phyloP scores from a whole-genome alignment of 192 early-diverging fungal species.

The Entophlyctis luteolus region DNA sequence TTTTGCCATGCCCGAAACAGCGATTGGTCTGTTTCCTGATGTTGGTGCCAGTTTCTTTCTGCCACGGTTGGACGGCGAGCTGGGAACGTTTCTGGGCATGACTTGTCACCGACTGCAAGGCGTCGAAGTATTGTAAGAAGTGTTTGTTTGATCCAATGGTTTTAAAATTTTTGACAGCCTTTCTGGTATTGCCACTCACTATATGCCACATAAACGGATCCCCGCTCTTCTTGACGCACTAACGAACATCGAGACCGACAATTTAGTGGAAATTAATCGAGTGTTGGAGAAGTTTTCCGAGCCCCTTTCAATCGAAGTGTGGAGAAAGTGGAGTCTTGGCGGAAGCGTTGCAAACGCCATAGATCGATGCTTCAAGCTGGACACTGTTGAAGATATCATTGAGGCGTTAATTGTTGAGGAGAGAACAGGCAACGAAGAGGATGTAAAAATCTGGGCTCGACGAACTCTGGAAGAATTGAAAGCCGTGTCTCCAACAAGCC shows the following conservation, averaged over 20 bases:
- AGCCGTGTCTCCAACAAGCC: slow-evolving; percentile 78
- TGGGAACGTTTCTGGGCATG: slow-evolving; percentile 88
- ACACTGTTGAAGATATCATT: slow-evolving; percentile 81
- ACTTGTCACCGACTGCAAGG: slow-evolving; percentile 78
- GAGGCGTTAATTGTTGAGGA: slow-evolving; percentile 74
- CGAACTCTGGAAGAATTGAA: slow-evolving; percentile 62
- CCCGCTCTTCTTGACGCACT: slow-evolving; percentile 75
- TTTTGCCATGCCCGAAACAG: slow-evolving; percentile 97
- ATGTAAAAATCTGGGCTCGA: slow-evolving; percentile 59
- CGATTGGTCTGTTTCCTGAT: slow-evolving; percentile 95
- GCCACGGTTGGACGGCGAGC: slow-evolving; percentile 87
- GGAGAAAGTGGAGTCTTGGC: slow-evolving; percentile 44
- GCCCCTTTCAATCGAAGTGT: slow-evolving; percentile 19
- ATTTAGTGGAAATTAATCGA: slow-evolving; percentile 74
- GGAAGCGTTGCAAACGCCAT: slow-evolving; percentile 60
- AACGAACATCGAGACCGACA: slow-evolving; percentile 70
- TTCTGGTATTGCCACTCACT: slow-evolving; percentile 97
- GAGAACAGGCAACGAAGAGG: too few species aligned
- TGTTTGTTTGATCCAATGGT: too few species aligned
- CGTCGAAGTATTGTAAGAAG: slow-evolving; percentile 61
- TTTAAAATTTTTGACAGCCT: too few species aligned
- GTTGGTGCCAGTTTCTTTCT: slow-evolving; percentile 95
- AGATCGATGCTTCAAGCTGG: slow-evolving; percentile 76
- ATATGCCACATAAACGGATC: slow-evolving; percentile 81
- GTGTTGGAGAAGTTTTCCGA: slow-evolving; percentile 89